These are phyloP conservation scores for Plasmodium fragile DNA, from an alignment of 169 alveolate genomes.

Conservation along the genomic window DNA sequence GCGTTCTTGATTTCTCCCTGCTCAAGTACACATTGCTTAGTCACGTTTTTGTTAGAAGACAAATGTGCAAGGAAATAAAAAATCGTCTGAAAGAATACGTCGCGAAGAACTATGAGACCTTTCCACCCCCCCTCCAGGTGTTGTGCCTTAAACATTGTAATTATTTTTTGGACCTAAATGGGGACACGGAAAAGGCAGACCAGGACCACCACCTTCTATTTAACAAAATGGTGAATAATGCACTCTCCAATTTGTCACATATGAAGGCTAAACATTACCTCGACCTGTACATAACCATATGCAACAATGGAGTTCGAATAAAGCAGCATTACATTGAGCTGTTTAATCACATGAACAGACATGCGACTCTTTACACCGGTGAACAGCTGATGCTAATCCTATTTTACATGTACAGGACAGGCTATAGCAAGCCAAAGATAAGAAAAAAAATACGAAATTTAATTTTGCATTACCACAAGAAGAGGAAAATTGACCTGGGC, in stretches of 20 bases:
- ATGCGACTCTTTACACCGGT: slow-evolving; percentile 11
- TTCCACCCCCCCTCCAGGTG: slow-evolving; percentile 5
- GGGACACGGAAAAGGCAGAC: not conserved
- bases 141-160: slow-evolving; percentile 36
- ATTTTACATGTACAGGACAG: slow-evolving; percentile 75
- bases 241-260: slow-evolving; percentile 14
- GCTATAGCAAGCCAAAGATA: slow-evolving; percentile 75
- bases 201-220: slow-evolving; percentile 8
- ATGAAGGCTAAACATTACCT: slow-evolving; percentile 49
- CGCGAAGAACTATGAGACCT: slow-evolving; percentile 9
- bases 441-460: slow-evolving; percentile 67
- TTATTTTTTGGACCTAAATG: slow-evolving; percentile 18
- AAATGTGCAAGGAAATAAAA: slow-evolving; percentile 46
- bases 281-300: slow-evolving; percentile 31
- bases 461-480: slow-evolving; percentile 50
- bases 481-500: slow-evolving; percentile 31
- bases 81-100: slow-evolving; percentile 50
- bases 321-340: slow-evolving; percentile 46
- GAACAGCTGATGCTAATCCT: slow-evolving; percentile 60
- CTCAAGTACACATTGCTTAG: slow-evolving; percentile 38
- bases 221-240: slow-evolving; percentile 7
- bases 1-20: slow-evolving; percentile 8
- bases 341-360: slow-evolving; percentile 63
- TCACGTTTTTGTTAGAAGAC: slow-evolving; percentile 22
- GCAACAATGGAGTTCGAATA: slow-evolving; percentile 19